Base-by-base conservation (phyloP, 495 filamentous ascomycete genomes). In the Talaromyces proteolyticus region DNA sequence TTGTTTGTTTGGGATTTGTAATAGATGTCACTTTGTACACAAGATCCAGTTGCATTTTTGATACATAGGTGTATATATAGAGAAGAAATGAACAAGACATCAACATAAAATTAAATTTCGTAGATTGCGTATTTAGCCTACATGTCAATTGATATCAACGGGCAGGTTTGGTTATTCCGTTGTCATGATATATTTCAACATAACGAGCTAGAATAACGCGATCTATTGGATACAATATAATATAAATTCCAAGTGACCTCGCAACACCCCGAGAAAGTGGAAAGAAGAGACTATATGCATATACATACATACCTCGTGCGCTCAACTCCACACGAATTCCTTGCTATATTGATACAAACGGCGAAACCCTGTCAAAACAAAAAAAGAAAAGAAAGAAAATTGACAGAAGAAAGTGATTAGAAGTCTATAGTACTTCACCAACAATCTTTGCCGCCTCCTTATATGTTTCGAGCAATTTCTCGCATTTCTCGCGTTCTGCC, bases 401-500 rank as follows among this genome's bases (percentile, higher is more conserved):
- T 23, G 42, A 12, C 39, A 18, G 39, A 42, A 46, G 18, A 46
- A 46, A 19, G 18, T 7, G 17, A 46, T 6, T 22, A 18, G 12
- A 22, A 18, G 43, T 38, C 44, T 50, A 95, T 66, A 95, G 76
- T 42, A 98, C 93, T 69, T 98, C 93, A 21, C 92, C 90, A 42
- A 98, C 88, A 61, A 98, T 98, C 74, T 92, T 96, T 29, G 91
- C 91, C 11, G 93, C 93, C 68, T 97, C 92, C 53, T 89, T 88
- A 72, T 98, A 98, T 25, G 94, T 98, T 57, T 84, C 81, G 49
- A 98, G 71, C 56, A 97, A 71, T 65, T 87, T 90, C 76, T 97
- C 94, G 64, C 93, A 98, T 76, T 98, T 98, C 74, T 95, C 91
- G 49, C 93, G 80, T 67, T 98, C 93, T 52, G 89, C 88, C 78